Base-by-base conservation (phyloP, 192 early-diverging fungal species). In the Coemansia sp. region DNA sequence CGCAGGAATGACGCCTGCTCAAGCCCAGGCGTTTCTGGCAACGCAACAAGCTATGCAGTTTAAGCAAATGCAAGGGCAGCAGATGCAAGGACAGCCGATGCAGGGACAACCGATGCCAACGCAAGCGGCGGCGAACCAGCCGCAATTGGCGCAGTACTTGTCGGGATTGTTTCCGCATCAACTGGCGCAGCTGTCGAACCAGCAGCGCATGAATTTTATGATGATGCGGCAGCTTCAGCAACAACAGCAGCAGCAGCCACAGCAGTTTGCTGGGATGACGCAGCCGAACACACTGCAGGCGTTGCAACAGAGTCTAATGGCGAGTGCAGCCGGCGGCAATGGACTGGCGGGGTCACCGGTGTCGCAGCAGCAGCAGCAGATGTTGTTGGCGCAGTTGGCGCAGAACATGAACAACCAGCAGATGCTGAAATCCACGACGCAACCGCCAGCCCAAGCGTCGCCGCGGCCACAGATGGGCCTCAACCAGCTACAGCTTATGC, bases 161-260 rank as follows among this genome's bases (percentile, higher is more conserved):
- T 80, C 77, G 20, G 55, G 65, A 10, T 49, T 80, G 41, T 74
- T 64, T 13, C 77, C 77, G 6, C 77, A 74, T 20, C 77, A 80
- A 47, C 57, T 80, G 23, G 77, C 77, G 26, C 77, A 80, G 13
- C 59, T 80, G 18, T 74, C 71, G 1, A 74, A 69, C 49, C 77
- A 80, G 58, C 66, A 73, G 47, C 66, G 72, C 13, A 74, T 80
- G 71, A 67, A 62, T 20, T 51, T 67, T 24, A 22, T 80, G 47
- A 68, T 72, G 9, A 65, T 80, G 57, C 68, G 68, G 12, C 77
- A 80, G 65, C 71, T 65, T n/a, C 77, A 80, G 37, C 71, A 73
- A 32, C 59, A 65, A 13, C 75, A 78, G 35, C 75, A 72, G 24
- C 69, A 76, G 35, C 70, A 65, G 8, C 59, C 61, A 38, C 70